Evolutionary conservation across 139 green algal species (phyloP), one percentile per base, ranked within the genome.

Genomic region (Axilococcus clingmanii): DNA sequence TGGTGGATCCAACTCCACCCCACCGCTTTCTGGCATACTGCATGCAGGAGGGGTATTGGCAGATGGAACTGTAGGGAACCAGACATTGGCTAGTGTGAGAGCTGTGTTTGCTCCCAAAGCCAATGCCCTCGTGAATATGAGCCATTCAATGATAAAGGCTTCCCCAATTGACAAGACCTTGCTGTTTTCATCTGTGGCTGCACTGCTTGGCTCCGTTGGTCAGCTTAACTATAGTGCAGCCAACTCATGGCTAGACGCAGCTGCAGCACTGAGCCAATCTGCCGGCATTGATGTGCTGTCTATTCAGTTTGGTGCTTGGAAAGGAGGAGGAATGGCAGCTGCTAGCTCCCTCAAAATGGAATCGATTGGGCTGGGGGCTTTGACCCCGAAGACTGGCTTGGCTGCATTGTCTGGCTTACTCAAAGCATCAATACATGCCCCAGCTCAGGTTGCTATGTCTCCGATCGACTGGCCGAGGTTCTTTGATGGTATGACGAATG

Each of bases 271-370:
- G 2, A 17, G 43, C 2, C 35, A 41, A 19, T 15, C 19, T 6
- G 3, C 14, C 12, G 80, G 80, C 6, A 6, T 75, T 34, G n/a
- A 48, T 24, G 40, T 42, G 5, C 40, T 52, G 23, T 79, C 59
- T 42, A 57, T 83, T 16, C 76, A 89, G 60, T 91, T 67, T 56
- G 80, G 82, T 22, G 74, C 81, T 4, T 91, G 82, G 82, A 52
- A 32, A 22, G 60, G 56, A 9, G 56, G 54, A 32, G 77, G 68
- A 31, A 80, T 80, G 72, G 72, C 72, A 15, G 43, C n/a, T 1
- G 15, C 23, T 12, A 67, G 24, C 16, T 34, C 50, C 17, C 35
- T 22, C 27, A 72, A 68, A 35, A 61, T 71, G 53, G 30, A 60
- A 20, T 24, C 28, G 17, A 52, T 64, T n/a, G 64, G 69, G n/a